A percentile compares a stretch with the other conserved stretches of the same genome.
Conservation (phyloP, 2,329 filamentous ascomycete genomes). For the Dissoconium aciculare region DNA sequence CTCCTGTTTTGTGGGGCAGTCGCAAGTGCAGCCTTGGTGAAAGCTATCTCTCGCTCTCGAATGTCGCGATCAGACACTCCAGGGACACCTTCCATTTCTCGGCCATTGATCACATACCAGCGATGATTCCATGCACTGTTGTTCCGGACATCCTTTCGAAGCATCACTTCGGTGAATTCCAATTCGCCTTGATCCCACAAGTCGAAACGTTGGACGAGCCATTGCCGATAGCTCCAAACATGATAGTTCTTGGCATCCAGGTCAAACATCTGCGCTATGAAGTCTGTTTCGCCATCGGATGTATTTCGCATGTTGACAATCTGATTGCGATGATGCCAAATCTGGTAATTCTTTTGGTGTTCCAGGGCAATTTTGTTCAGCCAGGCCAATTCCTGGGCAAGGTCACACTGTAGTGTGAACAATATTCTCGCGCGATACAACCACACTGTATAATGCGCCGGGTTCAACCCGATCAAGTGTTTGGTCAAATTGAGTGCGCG, state of each 20-base stretch:
- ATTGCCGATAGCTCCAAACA: slow-evolving; percentile 88
- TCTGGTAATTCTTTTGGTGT: slow-evolving; percentile 97
- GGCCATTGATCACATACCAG: slow-evolving; percentile 78
- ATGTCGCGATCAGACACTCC: slow-evolving; percentile 35
- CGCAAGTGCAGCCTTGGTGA: slow-evolving; percentile 53
- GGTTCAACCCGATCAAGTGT: slow-evolving; percentile 82
- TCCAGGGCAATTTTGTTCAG: slow-evolving; percentile 67
- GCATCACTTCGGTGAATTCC: slow-evolving; percentile 52
- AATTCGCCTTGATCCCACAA: slow-evolving; percentile 45
- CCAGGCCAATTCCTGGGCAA: slow-evolving; percentile 66
- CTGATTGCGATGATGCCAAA: slow-evolving; percentile 58
- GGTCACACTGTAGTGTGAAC: slow-evolving; percentile 47
- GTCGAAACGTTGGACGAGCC: slow-evolving; percentile 51
- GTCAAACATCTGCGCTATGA: slow-evolving; percentile 65
- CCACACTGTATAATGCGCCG: slow-evolving; percentile 98
- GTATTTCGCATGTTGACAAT: slow-evolving; percentile 38
- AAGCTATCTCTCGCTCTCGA: slow-evolving; percentile 57
- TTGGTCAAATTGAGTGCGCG: slow-evolving; percentile 70
- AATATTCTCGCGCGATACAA: slow-evolving; percentile 78
- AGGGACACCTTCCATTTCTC: slow-evolving; percentile 21
- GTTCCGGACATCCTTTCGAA: slow-evolving; percentile 74
- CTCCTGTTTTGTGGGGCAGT: slow-evolving; percentile 86
- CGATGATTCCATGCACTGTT: slow-evolving; percentile 97
- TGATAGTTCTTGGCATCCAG: slow-evolving; percentile 96
- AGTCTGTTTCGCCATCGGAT: slow-evolving; percentile 45